Conservation (phyloP, 176 grass and related monocot species). For the Aegilops longissima region DNA sequence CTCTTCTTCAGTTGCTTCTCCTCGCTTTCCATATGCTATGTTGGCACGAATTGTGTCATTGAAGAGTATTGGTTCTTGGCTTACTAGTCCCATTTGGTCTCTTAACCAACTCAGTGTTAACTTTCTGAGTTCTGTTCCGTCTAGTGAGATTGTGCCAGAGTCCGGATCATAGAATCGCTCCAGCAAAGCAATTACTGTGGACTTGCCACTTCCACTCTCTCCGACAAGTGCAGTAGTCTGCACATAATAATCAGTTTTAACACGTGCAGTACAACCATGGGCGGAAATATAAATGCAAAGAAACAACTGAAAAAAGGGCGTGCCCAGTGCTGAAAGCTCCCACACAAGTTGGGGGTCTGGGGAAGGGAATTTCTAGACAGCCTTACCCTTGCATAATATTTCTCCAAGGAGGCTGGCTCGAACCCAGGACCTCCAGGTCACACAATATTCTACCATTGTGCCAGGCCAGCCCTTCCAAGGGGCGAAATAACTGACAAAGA, state of each 20-base stretch:
- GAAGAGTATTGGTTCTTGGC: conserved; percentile 62
- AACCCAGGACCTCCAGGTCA: too few species aligned
- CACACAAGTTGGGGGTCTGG: too few species aligned
- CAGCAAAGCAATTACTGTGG: conserved; percentile 64
- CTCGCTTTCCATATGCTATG: conserved; percentile 50
- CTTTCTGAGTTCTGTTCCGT: conserved; percentile 36
- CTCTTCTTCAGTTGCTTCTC: conserved; percentile 45
- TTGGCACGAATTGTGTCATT: conserved; percentile 58
- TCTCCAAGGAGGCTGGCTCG: too few species aligned
- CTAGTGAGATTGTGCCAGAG: conserved; percentile 55
- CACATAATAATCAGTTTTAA: conserved; percentile 21
- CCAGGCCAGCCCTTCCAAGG: neutral
- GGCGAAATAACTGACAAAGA: neutral
- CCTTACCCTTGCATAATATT: too few species aligned
- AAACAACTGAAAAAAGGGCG: neutral
- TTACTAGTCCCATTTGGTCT: conserved; percentile 66
- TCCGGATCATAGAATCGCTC: conserved; percentile 66
- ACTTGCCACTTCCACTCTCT: conserved; percentile 80
- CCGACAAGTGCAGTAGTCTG: conserved; percentile 65
- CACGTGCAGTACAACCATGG: neutral
- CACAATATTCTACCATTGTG: neutral
- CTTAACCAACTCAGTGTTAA: conserved; percentile 57
- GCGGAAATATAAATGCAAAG: neutral
- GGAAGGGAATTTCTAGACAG: too few species aligned
- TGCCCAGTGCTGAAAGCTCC: neutral